Evolutionary conservation across 495 filamentous ascomycete genomes (phyloP), one percentile per base, ranked within the genome.

Genomic region (Stereocaulon alpinum): DNA sequence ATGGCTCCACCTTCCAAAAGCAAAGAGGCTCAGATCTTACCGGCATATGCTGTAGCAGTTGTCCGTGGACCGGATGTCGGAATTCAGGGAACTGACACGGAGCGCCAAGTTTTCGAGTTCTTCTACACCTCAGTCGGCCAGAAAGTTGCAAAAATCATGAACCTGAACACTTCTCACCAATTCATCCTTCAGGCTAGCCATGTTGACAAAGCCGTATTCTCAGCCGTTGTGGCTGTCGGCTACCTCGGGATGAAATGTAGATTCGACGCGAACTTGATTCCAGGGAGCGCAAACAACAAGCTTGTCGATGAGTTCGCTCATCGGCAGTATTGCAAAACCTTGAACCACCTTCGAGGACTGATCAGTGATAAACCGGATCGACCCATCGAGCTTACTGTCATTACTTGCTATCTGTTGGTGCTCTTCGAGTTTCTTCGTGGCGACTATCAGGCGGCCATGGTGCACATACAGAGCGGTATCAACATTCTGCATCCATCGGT

Each of bases 361-460:
- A 41, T 66, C 17, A 40, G 44, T n/a, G 47, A 49, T n/a, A 41
- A 49, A 10, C 34, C 34, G 7, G 7, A 37, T 10, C 34, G 34
- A 6, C 34, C 34, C 34, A 37, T 12, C 12, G 34, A 37, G 34
- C 7, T 37, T 37, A 37, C 34, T 2, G 34, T 37, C 34, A 37
- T 37, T 6, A 10, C 34, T 37, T 82, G 80, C 64, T 60, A 76
- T 6, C 34, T 81, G 2, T 81, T 82, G 60, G 68, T 77, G 40
- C 71, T 70, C 30, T 67, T 78, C 24, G 80, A 83, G 58, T 72
- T 74, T 17, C 63, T 82, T n/a, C 74, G 72, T n/a, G 79, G 77
- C 3, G 66, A 72, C 29, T 75, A 73, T 57, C 54, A 52, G 10
- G 58, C 72, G 2, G 75, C 73, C 10, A 69, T 71, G 17, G 59